Percentiles rank a stretch among this genome's conserved stretches.
phyloP scores from a whole-genome alignment of 2,329 filamentous ascomycete genomes.

The Aurifilum marmelostoma region DNA sequence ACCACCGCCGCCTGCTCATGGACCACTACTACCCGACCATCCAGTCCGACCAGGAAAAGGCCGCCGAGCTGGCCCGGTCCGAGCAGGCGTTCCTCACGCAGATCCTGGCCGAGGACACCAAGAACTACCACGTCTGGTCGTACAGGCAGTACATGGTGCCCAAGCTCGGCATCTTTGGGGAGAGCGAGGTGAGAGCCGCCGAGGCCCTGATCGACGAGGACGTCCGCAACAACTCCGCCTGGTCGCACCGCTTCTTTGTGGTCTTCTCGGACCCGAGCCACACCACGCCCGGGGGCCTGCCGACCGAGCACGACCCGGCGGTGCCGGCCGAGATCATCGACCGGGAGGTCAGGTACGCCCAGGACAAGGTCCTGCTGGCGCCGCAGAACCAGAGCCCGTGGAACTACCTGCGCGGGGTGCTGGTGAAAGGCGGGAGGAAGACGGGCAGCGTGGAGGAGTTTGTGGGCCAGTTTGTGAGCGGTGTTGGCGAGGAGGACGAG shows the following conservation, averaged over 20 bases:
- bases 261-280: slow-evolving; percentile 69
- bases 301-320: slow-evolving; percentile 56
- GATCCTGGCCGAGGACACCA: slow-evolving; percentile 85
- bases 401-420: slow-evolving; percentile 84
- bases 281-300: slow-evolving; percentile 50
- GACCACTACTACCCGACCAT: slow-evolving; percentile 63
- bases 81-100: slow-evolving; percentile 76
- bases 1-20: slow-evolving; percentile 68
- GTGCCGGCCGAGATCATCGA: slow-evolving; percentile 68
- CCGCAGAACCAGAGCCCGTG: slow-evolving; percentile 95
- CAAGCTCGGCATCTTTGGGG: slow-evolving; percentile 68
- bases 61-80: slow-evolving; percentile 60
- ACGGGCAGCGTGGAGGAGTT: slow-evolving; percentile 53
- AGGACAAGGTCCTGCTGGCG: slow-evolving; percentile 73
- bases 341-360: slow-evolving; percentile 74
- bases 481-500: slow-evolving; percentile 49
- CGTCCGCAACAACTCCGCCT: slow-evolving; percentile 94
- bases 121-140: slow-evolving; percentile 99
- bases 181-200: slow-evolving; percentile 70
- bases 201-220: slow-evolving; percentile 76
- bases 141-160: slow-evolving; percentile 77
- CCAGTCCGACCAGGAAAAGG: slow-evolving; percentile 59
- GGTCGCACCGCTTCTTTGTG: slow-evolving; percentile 97
- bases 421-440: slow-evolving; percentile 65
- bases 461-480: slow-evolving; percentile 54